Conservation (phyloP, 1,284 basidiomycete species). For the Leccinum insolens region DNA sequence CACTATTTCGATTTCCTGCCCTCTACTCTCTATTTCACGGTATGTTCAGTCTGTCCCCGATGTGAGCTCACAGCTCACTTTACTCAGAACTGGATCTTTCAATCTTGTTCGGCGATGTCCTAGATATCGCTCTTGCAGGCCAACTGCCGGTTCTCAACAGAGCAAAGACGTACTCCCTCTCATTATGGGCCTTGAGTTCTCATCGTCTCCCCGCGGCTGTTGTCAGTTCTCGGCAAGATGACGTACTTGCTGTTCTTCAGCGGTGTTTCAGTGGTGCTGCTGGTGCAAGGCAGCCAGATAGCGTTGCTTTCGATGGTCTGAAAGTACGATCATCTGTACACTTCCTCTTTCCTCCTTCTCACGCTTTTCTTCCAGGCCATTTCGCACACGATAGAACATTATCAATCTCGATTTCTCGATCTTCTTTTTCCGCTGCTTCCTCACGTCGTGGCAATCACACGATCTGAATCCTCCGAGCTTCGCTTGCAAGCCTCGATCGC, state of each 20-base stretch:
- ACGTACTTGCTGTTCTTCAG: constrained; percentile 37
- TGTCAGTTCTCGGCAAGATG: constrained; percentile 33
- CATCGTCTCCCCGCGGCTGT: constrained; percentile 47
- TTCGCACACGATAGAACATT: constrained; percentile 39
- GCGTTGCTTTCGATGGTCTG: constrained; percentile 40
- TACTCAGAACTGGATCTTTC: constrained; percentile 38
- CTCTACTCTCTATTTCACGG: constrained; percentile 50
- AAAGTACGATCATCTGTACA: constrained; percentile 37
- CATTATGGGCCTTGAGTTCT: constrained; percentile 50
- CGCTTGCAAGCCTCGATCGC: constrained; percentile 43
- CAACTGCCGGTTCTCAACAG: constrained; percentile 44
- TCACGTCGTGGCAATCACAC: constrained; percentile 38
- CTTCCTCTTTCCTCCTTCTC: constrained; percentile 2
- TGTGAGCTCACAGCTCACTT: constrained; percentile 3
- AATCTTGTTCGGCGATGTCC: constrained; percentile 42
- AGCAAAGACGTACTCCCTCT: constrained; percentile 48
- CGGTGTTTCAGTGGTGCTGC: constrained; percentile 31
- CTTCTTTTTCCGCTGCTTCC: constrained; percentile 40
- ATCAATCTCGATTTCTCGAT: constrained; percentile 36
- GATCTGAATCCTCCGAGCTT: constrained; percentile 34
- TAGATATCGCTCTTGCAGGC: constrained; percentile 36
- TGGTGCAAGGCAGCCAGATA: constrained; percentile 5
- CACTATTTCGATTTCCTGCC: constrained; percentile 46
- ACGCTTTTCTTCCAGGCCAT: constrained; percentile 38
- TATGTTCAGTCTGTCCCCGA: constrained; percentile 42